phyloP scores from a whole-genome alignment of 345 rosid genomes.

The Euphorbia lathyris region DNA sequence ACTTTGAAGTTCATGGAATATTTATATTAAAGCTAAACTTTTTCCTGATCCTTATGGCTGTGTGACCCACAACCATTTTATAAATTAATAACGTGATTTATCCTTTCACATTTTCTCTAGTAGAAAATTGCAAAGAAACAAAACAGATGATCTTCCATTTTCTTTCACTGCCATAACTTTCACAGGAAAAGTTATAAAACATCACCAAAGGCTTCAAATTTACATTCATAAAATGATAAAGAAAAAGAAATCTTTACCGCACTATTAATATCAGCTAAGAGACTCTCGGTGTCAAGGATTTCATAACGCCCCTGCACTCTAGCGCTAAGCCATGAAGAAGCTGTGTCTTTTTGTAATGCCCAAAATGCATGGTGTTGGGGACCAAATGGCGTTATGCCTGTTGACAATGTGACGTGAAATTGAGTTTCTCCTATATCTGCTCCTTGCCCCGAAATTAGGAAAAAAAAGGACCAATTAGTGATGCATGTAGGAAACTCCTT shows the following conservation, averaged over 20 bases:
- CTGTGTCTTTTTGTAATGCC: constrained; percentile 17
- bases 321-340: constrained; percentile 32
- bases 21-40: too few species aligned
- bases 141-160: too few species aligned
- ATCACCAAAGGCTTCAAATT: too few species aligned
- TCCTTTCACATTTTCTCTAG: too few species aligned
- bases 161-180: too few species aligned
- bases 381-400: constrained; percentile 43
- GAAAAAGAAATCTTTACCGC: neutral
- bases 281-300: constrained; percentile 22
- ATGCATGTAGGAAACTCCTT: neutral
- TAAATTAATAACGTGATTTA: too few species aligned
- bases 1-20: too few species aligned
- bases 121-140: too few species aligned
- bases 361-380: constrained; percentile 32
- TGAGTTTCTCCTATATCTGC: constrained; percentile 35
- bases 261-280: constrained; percentile 23
- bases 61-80: too few species aligned
- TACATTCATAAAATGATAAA: neutral
- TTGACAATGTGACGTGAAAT: constrained; percentile 34
- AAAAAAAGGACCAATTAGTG: neutral
- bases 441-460: neutral
- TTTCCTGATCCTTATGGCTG: too few species aligned
- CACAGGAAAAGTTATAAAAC: too few species aligned
- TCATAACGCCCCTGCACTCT: constrained; percentile 20